These are phyloP conservation scores for Colletotrichum sp. DNA, from an alignment of 2,329 filamentous ascomycete species.

Conservation along the genomic window DNA sequence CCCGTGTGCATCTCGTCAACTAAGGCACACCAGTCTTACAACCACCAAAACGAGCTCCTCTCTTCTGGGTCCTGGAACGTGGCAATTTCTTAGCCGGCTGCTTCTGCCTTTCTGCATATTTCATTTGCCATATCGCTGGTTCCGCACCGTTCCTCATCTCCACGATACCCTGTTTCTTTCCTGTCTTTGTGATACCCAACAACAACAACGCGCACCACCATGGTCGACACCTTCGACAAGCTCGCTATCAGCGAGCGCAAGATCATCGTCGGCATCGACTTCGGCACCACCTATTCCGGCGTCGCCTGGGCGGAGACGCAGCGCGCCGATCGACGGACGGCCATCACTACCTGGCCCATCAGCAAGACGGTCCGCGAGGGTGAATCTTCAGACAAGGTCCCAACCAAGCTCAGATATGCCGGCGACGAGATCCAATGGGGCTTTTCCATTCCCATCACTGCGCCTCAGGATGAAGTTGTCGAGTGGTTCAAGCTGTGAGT, in stretches of 20 bases:
- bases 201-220: not conserved
- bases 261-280: constrained; percentile 60
- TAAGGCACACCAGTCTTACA: not conserved
- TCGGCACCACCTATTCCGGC: constrained; percentile 62
- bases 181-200: not conserved
- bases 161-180: not conserved
- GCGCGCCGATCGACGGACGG: constrained; percentile 43
- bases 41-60: not conserved
- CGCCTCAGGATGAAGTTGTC: constrained; percentile 41
- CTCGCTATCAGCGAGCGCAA: constrained; percentile 40
- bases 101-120: not conserved
- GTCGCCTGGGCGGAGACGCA: constrained; percentile 56
- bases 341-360: constrained; percentile 51
- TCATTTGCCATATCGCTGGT: not conserved
- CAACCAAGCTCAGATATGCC: constrained; percentile 51
- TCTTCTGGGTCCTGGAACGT: not conserved
- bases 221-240: constrained; percentile 40
- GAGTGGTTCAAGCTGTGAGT: constrained; percentile 59
- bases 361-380: constrained; percentile 37
- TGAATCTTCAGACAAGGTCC: constrained; percentile 51
- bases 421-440: constrained; percentile 53
- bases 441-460: constrained; percentile 49
- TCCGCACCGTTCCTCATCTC: not conserved
- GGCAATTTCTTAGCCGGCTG: not conserved
- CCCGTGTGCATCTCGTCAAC: not conserved